Evolutionary conservation across 441 rosid species (phyloP), one percentile per base, ranked within the genome.

Genomic region (Melastoma candidum): DNA sequence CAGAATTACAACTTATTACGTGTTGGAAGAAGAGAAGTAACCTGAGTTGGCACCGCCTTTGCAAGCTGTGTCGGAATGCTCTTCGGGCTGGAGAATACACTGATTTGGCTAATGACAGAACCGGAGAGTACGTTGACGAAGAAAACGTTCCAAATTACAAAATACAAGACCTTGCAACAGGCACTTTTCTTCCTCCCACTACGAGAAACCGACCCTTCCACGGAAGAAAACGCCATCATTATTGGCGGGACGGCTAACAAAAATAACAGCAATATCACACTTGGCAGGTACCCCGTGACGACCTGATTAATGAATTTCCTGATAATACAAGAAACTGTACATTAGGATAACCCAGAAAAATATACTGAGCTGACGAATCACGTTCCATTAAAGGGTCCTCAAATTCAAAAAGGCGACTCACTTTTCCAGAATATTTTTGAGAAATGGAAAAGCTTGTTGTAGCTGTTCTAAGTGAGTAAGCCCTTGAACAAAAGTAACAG

Each of bases 131-230:
- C 77, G 58, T 88, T 92, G 59, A 84, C 74, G 41, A 88, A 85
- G 77, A 92, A 92, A 52, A 92, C 92, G 63, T 92, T 88, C 98
- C 92, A 92, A 63, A 92, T 84, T 26, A 79, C 84, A 82, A 92
- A 92, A 77, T 73, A 78, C 66, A 84, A 64, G 46, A 88, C 75
- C 69, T 86, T 88, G 67, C 77, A 59, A 67, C 92, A 76, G 57
- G 98, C 94, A 63, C 97, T 93, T 70, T 48, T 82, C 73, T 93
- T 93, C 75, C 98, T 79, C 61, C 66, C 68, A 61, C 97, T 76
- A 49, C 84, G 85, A 27, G 95, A 81, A 47, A 80, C 63, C 57
- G 77, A 75, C 49, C 97, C 97, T 71, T 88, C 98, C 49, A 80
- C 57, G 63, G 77, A 67, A 48, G 98, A 82, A 65, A 92, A 81